Evolutionary conservation across 1,284 basidiomycete genomes (phyloP).

Genomic region (Pseudozyma pruni): DNA sequence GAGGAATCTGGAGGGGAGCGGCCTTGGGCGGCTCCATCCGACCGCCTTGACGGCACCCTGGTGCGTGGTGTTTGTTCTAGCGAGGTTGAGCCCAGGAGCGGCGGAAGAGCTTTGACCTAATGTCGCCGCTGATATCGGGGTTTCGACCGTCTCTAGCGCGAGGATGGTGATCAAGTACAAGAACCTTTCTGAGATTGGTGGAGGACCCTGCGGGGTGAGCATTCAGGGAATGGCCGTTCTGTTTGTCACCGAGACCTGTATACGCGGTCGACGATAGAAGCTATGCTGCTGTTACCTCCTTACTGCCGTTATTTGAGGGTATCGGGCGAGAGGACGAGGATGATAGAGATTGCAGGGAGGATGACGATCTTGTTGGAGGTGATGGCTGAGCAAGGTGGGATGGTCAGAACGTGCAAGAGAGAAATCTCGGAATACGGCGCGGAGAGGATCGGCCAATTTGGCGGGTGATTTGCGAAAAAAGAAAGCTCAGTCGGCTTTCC

Average conservation of each 20-base stretch:
- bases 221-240: too few relatives aligned
- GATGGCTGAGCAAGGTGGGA: not conserved
- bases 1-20: constrained; percentile 44
- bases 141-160: too few relatives aligned
- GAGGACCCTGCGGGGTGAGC: too few relatives aligned
- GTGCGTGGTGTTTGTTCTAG: constrained; percentile 9
- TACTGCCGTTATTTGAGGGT: too few relatives aligned
- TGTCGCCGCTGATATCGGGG: too few relatives aligned
- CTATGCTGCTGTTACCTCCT: too few relatives aligned
- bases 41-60: constrained; percentile 24
- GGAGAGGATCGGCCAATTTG: constrained; percentile 33
- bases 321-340: too few relatives aligned
- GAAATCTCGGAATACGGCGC: constrained; percentile 3
- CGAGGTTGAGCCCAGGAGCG: not conserved
- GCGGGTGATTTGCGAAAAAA: constrained; percentile 10
- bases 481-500: not conserved
- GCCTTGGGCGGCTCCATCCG: constrained; percentile 44
- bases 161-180: too few relatives aligned
- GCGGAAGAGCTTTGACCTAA: too few relatives aligned
- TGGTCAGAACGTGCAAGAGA: constrained; percentile 1
- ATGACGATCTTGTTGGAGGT: not conserved
- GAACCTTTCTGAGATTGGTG: too few relatives aligned
- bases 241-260: too few relatives aligned
- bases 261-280: too few relatives aligned
- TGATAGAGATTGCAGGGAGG: not conserved